Evolutionary conservation across 2,329 filamentous ascomycete genomes (phyloP).

Genomic region (Aspergillus versicolor): DNA sequence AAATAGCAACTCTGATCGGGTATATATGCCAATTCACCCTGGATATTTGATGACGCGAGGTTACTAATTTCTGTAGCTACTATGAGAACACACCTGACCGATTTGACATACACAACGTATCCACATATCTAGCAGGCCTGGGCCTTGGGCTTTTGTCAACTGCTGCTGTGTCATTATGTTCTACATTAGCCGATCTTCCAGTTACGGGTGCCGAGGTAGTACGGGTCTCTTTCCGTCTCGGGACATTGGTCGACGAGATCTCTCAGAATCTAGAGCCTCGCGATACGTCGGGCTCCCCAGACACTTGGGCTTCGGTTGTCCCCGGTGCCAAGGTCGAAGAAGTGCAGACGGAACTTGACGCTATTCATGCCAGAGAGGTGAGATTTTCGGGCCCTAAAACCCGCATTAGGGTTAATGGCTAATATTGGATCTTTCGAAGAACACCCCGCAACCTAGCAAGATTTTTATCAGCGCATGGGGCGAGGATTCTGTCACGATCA

Average conservation of each 20-base stretch:
- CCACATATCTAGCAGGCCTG: slow-evolving; percentile 32
- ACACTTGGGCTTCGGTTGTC: slow-evolving; percentile 30
- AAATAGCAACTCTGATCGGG: slow-evolving; percentile 48
- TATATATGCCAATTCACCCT: slow-evolving; percentile 23
- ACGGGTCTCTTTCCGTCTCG: slow-evolving; percentile 49
- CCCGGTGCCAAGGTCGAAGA: slow-evolving; percentile 18
- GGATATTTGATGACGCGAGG: neutral
- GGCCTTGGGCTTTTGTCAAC: slow-evolving; percentile 48
- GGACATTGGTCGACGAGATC: slow-evolving; percentile 44
- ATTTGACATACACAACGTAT: slow-evolving; percentile 5
- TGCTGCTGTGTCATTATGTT: slow-evolving; percentile 44
- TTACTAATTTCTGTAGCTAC: slow-evolving; percentile 5
- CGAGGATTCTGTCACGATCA: slow-evolving; percentile 23
- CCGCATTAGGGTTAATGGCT: neutral
- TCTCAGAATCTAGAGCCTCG: slow-evolving; percentile 45
- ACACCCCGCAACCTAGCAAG: slow-evolving; percentile 17
- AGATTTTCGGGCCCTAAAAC: neutral
- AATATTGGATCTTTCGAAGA: slow-evolving; percentile 5
- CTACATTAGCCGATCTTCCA: slow-evolving; percentile 40
- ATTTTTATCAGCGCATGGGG: slow-evolving; percentile 26
- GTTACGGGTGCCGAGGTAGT: slow-evolving; percentile 43
- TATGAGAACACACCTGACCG: slow-evolving; percentile 5
- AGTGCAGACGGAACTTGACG: slow-evolving; percentile 26
- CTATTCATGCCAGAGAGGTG: slow-evolving; percentile 16
- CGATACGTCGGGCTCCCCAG: slow-evolving; percentile 17